Evolutionary conservation across 768 basidiomycete genomes (phyloP).

Genomic region (Pleurotus sapidus): DNA sequence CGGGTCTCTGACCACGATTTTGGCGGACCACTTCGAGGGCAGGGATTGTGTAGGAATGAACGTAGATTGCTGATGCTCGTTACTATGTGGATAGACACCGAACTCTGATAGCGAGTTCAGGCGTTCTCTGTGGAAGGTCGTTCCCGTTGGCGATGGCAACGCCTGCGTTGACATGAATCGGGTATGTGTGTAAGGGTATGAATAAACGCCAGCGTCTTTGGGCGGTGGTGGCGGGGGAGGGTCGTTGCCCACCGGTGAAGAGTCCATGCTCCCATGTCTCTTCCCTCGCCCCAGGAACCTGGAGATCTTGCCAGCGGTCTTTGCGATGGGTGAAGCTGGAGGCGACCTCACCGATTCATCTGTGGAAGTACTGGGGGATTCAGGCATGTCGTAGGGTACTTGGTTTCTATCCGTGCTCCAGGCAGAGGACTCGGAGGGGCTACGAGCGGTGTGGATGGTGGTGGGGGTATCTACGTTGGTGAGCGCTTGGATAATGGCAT

Average conservation of each 20-base stretch:
- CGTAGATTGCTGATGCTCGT: slow-evolving; percentile 14
- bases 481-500: slow-evolving; percentile 35
- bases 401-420: not conserved
- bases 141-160: slow-evolving; percentile 7
- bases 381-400: slow-evolving; percentile 12
- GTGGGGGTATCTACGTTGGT: slow-evolving; percentile 20
- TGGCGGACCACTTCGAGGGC: slow-evolving; percentile 10
- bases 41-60: slow-evolving; percentile 1
- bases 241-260: slow-evolving; percentile 16
- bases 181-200: slow-evolving; percentile 9
- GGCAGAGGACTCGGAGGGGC: not conserved
- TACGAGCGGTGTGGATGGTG: slow-evolving; percentile 6
- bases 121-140: not conserved
- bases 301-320: slow-evolving; percentile 22
- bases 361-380: slow-evolving; percentile 8
- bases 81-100: slow-evolving; percentile 8
- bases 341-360: not conserved
- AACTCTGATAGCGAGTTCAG: slow-evolving; percentile 9
- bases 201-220: slow-evolving; percentile 34
- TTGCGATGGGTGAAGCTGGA: slow-evolving; percentile 9
- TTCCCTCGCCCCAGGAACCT: slow-evolving; percentile 40
- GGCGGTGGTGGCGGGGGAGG: slow-evolving; percentile 42
- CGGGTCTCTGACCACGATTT: slow-evolving; percentile 12
- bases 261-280: slow-evolving; percentile 24
- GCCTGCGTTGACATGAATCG: slow-evolving; percentile 7